Evolutionary conservation across 2,329 filamentous ascomycete genomes (phyloP), one percentile per base, ranked within the genome.

Genomic region (Lecanosticta acicola): DNA sequence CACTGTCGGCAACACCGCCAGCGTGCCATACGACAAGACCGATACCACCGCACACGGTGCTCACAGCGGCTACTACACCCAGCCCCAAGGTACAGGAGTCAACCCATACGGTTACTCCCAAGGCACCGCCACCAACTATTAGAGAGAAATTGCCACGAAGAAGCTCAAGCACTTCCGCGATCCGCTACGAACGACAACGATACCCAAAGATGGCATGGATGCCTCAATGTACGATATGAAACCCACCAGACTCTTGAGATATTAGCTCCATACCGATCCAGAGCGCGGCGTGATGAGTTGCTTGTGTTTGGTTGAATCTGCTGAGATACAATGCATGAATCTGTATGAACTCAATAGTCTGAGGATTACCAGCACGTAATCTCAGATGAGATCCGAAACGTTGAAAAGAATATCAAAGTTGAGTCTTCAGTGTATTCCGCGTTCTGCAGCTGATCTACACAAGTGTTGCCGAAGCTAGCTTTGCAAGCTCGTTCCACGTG

Each of bases 61-160:
- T 0, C 62, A 63, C 46, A 54, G 64, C 29, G 68, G 69, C 5
- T 74, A 73, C 54, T 71, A 73, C 63, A 74, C 70, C 21, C 67
- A 67, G 9, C 71, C 71, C 2, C 61, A 63, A 3, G 66, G 66
- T 18, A 69, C 68, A 19, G 57, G 57, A 32, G 55, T 57, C 46
- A 69, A 68, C 55, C 67, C 65, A 3, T 69, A 69, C 44, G 66
- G 65, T 24, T 66, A 67, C 24, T 67, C 70, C 46, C 60, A 60
- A 44, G 43, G 40, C 41, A 54, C 50, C 29, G 57, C 58, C 5
- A 62, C 58, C 42, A 64, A 63, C 51, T 60, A 62, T 45, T 62
- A 60, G 53, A 45, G 24, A n/a, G 24, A 29, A 5, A 29, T 29
- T 29, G 24, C 7, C 24, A 11, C 11, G 11, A 29, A 29, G 24